Base-by-base conservation (phyloP, 108 stramenopile species). In the Cyclotella cryptica region DNA sequence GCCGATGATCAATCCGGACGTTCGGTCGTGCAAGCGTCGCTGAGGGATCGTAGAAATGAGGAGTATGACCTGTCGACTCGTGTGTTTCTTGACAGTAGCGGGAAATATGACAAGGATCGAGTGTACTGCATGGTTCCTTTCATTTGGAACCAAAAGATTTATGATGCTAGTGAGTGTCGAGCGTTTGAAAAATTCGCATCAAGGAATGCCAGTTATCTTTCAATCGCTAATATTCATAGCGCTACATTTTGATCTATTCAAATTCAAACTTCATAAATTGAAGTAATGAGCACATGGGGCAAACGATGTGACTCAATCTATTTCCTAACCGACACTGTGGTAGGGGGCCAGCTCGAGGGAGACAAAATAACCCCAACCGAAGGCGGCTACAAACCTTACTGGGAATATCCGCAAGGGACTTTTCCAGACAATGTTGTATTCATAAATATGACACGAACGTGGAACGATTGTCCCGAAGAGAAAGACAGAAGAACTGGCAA, bases 371-470 rank as follows among this genome's bases (percentile, higher is more conserved):
- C 61, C 45, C 55, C 58, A 30, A 22, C 78, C 70, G 65, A 66
- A 54, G 58, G 68, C 14, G 66, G 58, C 1, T 77, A 69, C 43
- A 60, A 41, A 43, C 83, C 72, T 22, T 84, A 84, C 57, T 77
- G 71, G 71, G 83, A 77, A 52, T 84, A 62, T 74, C 83, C 76
- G n/a, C 51, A 57, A 10, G 52, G 61, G 1, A 74, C 83, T n/a
- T 84, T 84, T n/a, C 83, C 83, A 0, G 29, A 67, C 27, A 84
- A 84, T 43, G 77, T 84, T 26, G 30, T 63, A 27, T 84, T 84
- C 53, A 78, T 84, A 28, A 84, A 84, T 53, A 84, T 84, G 83
- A 84, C 83, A 18, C 65, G 83, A 53, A 57, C 72, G 0, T 84
- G 83, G 77, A 61, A 77, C 44, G 71, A 76, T 61, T 72, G 74